Conservation (phyloP, 805 yeast genomes). For the Zygosaccharomyces kombuchaensis region DNA sequence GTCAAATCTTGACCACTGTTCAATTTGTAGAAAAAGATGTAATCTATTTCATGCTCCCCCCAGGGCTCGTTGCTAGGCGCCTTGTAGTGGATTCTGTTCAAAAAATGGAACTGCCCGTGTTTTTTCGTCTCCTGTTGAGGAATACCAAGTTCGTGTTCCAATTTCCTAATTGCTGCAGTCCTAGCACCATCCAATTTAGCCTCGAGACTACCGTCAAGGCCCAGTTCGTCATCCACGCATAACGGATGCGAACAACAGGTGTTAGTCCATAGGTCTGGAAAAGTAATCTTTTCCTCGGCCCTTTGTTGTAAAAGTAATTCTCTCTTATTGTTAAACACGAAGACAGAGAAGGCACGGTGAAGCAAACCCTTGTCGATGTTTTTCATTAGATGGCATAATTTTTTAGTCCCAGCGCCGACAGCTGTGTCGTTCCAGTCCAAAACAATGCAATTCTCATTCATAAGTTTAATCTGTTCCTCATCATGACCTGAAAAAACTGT, state of each 20-base stretch:
- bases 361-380: constrained; percentile 82
- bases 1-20: constrained; percentile 43
- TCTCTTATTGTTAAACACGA: constrained; percentile 73
- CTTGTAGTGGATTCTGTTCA: constrained; percentile 93
- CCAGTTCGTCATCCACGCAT: constrained; percentile 77
- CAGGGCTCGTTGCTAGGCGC: constrained; percentile 78
- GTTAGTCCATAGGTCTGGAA: constrained; percentile 96
- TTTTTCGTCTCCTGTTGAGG: constrained; percentile 51
- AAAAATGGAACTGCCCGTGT: constrained; percentile 63
- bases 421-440: constrained; percentile 83
- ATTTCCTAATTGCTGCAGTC: constrained; percentile 85
- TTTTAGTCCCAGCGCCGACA: constrained; percentile 91
- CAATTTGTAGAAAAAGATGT: constrained; percentile 73
- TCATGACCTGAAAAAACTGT: constrained; percentile 80
- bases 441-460: constrained; percentile 96
- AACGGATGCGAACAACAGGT: constrained; percentile 98
- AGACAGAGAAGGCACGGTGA: constrained; percentile 96
- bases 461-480: constrained; percentile 86
- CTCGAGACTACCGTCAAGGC: constrained; percentile 45
- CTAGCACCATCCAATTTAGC: constrained; percentile 73
- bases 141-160: constrained; percentile 92
- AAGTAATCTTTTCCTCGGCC: constrained; percentile 94
- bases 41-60: constrained; percentile 99
- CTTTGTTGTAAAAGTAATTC: constrained; percentile 87
- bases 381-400: constrained; percentile 80